Evolutionary conservation across 1,139 yeast genomes (phyloP).

Genomic region (Kodamaea alishanica): DNA sequence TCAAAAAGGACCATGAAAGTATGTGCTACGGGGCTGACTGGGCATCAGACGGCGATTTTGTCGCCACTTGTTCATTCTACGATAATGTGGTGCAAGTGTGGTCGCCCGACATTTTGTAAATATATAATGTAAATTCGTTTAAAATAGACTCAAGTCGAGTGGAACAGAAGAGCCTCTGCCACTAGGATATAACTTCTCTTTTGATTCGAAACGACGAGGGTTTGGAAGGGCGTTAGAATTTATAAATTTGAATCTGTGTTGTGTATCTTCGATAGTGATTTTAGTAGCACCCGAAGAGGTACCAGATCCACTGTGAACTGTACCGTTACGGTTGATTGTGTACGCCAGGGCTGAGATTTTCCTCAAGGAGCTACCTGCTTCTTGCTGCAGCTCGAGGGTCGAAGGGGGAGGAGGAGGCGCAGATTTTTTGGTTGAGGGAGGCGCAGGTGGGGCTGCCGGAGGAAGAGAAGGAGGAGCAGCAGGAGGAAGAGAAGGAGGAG

Average conservation of each 20-base stretch:
- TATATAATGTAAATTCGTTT: not conserved
- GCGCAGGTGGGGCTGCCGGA: conserved; percentile 14
- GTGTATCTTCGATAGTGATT: conserved; percentile 58
- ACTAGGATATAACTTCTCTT: conserved; percentile 81
- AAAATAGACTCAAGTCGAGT: conserved; percentile 49
- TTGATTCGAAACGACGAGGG: conserved; percentile 68
- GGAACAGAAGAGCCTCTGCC: conserved; percentile 97
- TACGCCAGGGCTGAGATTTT: conserved; percentile 58
- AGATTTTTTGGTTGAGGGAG: conserved; percentile 21
- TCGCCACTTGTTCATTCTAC: conserved; percentile 87
- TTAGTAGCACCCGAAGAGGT: conserved; percentile 19
- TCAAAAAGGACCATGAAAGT: conserved; percentile 75
- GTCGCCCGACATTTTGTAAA: conserved; percentile 29
- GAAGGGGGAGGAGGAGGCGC: conserved; percentile 36
- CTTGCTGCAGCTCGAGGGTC: conserved; percentile 42
- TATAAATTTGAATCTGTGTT: conserved; percentile 62
- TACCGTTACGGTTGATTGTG: conserved; percentile 39
- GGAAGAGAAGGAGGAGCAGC: conserved; percentile 10
- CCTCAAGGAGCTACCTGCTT: conserved; percentile 48
- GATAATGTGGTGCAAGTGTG: conserved; percentile 78
- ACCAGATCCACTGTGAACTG: conserved; percentile 2
- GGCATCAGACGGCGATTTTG: conserved; percentile 45
- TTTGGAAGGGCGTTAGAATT: conserved; percentile 72
- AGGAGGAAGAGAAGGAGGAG: conserved; percentile 10
- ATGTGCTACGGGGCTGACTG: conserved; percentile 97